phyloP scores from a whole-genome alignment of 805 yeast genomes.

The Geotrichum ghanense region DNA sequence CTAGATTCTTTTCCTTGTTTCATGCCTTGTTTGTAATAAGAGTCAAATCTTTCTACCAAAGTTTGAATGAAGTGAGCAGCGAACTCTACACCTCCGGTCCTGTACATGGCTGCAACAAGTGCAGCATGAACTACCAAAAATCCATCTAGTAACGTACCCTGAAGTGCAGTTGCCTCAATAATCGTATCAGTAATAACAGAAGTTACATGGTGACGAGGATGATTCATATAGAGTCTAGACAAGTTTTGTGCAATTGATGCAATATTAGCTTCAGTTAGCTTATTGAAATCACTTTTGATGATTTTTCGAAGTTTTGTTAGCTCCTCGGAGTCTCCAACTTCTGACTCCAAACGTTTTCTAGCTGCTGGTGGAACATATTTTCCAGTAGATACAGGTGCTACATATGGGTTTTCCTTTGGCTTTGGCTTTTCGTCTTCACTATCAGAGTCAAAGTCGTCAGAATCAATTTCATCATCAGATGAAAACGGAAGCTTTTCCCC shows the following conservation, averaged over 20 bases:
- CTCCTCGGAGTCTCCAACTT: conserved; percentile 32
- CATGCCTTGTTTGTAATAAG: conserved; percentile 22
- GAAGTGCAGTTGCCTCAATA: conserved; percentile 51
- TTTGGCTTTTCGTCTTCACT: conserved; percentile 7
- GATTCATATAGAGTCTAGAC: conserved; percentile 45
- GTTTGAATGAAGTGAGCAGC: conserved; percentile 81
- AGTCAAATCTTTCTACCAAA: conserved; percentile 59
- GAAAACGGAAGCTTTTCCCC: conserved; percentile 6
- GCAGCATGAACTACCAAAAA: conserved; percentile 74
- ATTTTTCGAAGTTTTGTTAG: conserved; percentile 41
- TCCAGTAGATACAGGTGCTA: conserved; percentile 26
- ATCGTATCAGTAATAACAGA: conserved; percentile 53
- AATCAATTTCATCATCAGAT: conserved; percentile 17
- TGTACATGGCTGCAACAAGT: conserved; percentile 60
- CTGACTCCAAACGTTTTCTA: conserved; percentile 36
- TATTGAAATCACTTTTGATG: conserved; percentile 76
- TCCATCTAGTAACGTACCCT: conserved; percentile 61
- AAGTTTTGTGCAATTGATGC: conserved; percentile 58
- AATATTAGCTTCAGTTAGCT: conserved; percentile 80
- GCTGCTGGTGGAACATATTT: conserved; percentile 83
- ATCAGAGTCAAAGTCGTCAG: conserved; percentile 19
- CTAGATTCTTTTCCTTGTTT: conserved; percentile 35
- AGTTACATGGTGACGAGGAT: conserved; percentile 74
- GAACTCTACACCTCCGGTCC: conserved; percentile 74
- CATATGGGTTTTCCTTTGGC: conserved; percentile 59